Evolutionary conservation across 495 filamentous ascomycete species (phyloP), one percentile per base, ranked within the genome.

Genomic region (Podospora comata): DNA sequence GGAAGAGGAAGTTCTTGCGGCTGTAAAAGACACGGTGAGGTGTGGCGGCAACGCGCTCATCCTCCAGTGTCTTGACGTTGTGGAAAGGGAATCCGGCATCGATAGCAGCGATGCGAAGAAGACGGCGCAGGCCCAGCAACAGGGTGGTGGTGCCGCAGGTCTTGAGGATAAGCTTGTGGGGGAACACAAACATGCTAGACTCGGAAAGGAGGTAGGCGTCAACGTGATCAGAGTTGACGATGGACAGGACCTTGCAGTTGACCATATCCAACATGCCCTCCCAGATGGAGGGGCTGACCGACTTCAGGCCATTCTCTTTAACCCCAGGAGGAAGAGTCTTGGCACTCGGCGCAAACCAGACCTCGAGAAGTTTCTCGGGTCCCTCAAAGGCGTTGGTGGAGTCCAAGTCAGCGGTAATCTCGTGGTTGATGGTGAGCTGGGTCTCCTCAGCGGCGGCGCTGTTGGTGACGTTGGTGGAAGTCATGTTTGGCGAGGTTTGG

Each of bases 111-210:
- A 98, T 96, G 74, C 93, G 90, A 64, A 99, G 85, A 71, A 99
- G 90, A 67, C 91, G 90, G 34, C 90, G 92, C 62, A 99, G 84
- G 16, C 96, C 96, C 20, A 89, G 89, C 16, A 99, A 85, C 69
- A 99, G 82, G 0, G 96, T 99, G 4, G 96, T 99, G 6, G 96
- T 99, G 64, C 96, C 96, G 75, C 96, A 99, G 13, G 96, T 99
- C 88, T 99, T 99, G 59, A 99, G 84, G 71, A 99, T 96, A 61
- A 99, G 83, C 83, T 99, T 99, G 87, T 99, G 95, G 26, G 93
- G 93, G 79, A 96, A 99, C 71, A 99, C 93, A 78, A 99, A 99
- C 94, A 99, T 92, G 88, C 95, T 98, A 20, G 96, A 98, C 80
- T 99, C 96, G 63, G 95, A 98, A 64, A 99, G 87, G 39, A 99